phyloP scores from a whole-genome alignment of 2,329 filamentous ascomycete genomes.

The Teratosphaeria gauchensis region DNA sequence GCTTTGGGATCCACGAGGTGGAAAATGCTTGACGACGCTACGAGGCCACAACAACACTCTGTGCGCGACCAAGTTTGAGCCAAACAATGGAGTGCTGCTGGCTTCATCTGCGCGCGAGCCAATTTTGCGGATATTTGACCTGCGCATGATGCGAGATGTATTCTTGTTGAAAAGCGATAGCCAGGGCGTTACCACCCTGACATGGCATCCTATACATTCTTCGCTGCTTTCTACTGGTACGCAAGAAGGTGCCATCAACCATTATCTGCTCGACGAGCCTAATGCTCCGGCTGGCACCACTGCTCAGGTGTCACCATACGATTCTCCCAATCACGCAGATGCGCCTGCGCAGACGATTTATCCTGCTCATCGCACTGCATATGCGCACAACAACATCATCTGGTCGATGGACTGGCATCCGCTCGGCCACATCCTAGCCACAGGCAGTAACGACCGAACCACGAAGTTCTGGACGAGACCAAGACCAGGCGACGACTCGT shows the following conservation, averaged over 20 bases:
- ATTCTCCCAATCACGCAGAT: constrained; percentile 67
- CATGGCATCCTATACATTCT: constrained; percentile 89
- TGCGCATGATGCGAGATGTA: constrained; percentile 97
- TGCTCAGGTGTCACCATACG: constrained; percentile 70
- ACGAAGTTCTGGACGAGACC: constrained; percentile 94
- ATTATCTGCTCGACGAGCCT: constrained; percentile 93
- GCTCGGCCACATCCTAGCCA: constrained; percentile 86
- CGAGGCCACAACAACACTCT: constrained; percentile 97
- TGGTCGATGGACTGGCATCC: constrained; percentile 99
- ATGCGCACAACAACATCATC: constrained; percentile 87
- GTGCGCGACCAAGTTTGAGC: constrained; percentile 84
- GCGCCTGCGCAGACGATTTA: constrained; percentile 83
- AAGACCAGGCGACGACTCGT: constrained; percentile 75
- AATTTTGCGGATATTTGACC: constrained; percentile 84
- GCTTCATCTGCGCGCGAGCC: constrained; percentile 91
- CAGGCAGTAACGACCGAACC: constrained; percentile 91
- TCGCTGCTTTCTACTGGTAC: constrained; percentile 85
- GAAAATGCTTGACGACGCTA: constrained; percentile 81
- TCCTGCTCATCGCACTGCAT: constrained; percentile 76
- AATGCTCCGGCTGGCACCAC: constrained; percentile 69
- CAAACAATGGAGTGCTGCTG: constrained; percentile 70
- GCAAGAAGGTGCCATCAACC: constrained; percentile 78
- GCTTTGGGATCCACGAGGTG: constrained; percentile 84
- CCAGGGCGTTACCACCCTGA: constrained; percentile 85
- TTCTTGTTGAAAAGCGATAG: constrained; percentile 88